Evolutionary conservation across 306 rosid species (phyloP), one percentile per base, ranked within the genome.

Genomic region (Canavalia ensiformis): DNA sequence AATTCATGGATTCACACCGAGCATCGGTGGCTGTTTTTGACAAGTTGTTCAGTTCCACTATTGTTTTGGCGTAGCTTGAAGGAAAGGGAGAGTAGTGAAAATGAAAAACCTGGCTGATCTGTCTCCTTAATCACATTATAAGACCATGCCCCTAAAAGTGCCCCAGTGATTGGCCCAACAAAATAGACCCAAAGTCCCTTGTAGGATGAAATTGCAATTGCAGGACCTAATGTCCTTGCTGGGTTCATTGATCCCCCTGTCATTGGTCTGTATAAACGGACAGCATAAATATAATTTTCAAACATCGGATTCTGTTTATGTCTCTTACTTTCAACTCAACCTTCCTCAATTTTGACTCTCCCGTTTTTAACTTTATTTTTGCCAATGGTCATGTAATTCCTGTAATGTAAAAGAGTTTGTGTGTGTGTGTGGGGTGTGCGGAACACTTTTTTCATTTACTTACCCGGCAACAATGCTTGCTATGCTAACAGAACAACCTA

Each of bases 201-300:
- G 52, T 89, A 91, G 51, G 77, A 72, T 63, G 87, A 72, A 64
- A 87, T 84, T 2, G 93, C 97, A 76, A 92, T 65, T 35, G 97
- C 99, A 18, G 99, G 97, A 28, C 95, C 97, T 35, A 91, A 13
- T 62, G 98, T 83, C 72, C 99, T 91, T 12, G 93, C 99, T 18
- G 97, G 97, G 84, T 95, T 95, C 99, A 91, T 90, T 41, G 97
- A 95, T 42, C 97, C 97, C 33, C 97, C 99, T 35, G 97, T 91
- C 82, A 93, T 75, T 28, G 99, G 97, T 72, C 97, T 93, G 88
- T 1, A 72, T 79, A 68, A 50, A 62, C 66, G 5, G 28, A 60
- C 68, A 28, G 5, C 5, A 64, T 81, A 83, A 49, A n/a, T 4
- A 60, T 7, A 47, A 12, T 35, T 51, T 64, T 44, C 34, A 60